Conservation (phyloP, 768 basidiomycete species). For the Cystofilobasidium ferigula region DNA sequence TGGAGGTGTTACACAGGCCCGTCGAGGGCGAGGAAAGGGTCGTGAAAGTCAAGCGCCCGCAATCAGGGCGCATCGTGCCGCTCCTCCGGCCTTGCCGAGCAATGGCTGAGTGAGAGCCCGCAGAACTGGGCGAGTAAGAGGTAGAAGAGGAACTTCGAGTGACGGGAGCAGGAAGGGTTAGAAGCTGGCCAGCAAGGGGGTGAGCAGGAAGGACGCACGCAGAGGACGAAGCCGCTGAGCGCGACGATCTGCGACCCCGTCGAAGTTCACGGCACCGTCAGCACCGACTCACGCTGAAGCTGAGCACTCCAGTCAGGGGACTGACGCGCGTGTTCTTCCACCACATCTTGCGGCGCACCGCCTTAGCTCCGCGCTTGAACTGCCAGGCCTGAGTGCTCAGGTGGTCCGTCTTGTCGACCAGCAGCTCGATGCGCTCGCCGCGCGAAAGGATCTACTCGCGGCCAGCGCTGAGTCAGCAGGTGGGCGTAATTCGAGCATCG, state of each 20-base stretch:
- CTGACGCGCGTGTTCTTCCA: conserved; percentile 37
- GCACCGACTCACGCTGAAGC: neutral
- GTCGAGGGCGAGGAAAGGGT: too few species aligned
- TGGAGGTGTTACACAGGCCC: too few species aligned
- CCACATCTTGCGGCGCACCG: conserved; percentile 52
- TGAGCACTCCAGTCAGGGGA: neutral
- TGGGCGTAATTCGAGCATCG: neutral
- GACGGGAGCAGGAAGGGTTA: conserved; percentile 27
- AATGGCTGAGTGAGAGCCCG: conserved; percentile 65
- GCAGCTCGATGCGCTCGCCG: conserved; percentile 87
- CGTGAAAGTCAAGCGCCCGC: too few species aligned
- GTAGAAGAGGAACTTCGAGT: conserved; percentile 58
- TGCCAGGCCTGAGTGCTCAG: conserved; percentile 90
- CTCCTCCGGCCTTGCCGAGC: conserved; percentile 32
- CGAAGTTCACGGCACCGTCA: neutral
- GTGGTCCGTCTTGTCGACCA: conserved; percentile 93
- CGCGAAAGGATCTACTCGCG: conserved; percentile 65
- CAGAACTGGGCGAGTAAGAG: conserved; percentile 81
- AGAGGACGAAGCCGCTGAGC: conserved; percentile 53
- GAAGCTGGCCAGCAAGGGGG: conserved; percentile 46
- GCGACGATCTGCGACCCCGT: conserved; percentile 36
- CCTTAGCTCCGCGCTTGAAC: conserved; percentile 77
- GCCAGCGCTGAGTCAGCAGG: neutral
- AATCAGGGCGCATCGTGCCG: too few species aligned
- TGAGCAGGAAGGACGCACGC: conserved; percentile 28